Percentiles rank a stretch among this genome's conserved stretches.
These are phyloP conservation scores for Candolleomyces efflorescens DNA, from an alignment of 768 basidiomycete genomes.

Conservation along the genomic window DNA sequence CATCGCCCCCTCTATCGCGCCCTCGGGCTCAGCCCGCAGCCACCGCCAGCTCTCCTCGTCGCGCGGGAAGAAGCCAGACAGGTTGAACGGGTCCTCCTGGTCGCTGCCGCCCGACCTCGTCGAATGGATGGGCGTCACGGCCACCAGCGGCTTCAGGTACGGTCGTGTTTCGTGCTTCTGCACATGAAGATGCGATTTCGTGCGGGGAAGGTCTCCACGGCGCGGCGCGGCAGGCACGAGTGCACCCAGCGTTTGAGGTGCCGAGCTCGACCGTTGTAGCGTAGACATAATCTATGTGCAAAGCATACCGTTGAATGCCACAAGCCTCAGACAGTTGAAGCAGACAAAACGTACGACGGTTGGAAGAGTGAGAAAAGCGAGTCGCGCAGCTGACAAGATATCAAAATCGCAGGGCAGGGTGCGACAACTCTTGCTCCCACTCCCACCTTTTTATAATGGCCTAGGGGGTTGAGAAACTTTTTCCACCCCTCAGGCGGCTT, in stretches of 20 bases:
- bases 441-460: not conserved
- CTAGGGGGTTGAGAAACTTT: not conserved
- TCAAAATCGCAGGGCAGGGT: too few species aligned
- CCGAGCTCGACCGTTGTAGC: conserved; percentile 23
- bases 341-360: not conserved
- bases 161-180: conserved; percentile 7
- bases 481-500: not conserved
- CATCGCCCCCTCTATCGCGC: too few species aligned
- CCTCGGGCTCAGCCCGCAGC: conserved; percentile 29
- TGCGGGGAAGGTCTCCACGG: conserved; percentile 11
- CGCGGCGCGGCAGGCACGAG: conserved; percentile 2
- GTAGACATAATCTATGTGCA: not conserved
- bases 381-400: not conserved
- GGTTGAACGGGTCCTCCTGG: conserved; percentile 43
- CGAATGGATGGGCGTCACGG: not conserved
- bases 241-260: conserved; percentile 21
- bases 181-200: conserved; percentile 19
- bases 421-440: not conserved
- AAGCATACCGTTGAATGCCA: not conserved
- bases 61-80: conserved; percentile 45
- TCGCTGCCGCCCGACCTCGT: conserved; percentile 16
- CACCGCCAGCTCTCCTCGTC: conserved; percentile 36
- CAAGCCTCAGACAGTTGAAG: not conserved
- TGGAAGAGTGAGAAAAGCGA: too few species aligned
- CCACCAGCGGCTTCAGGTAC: conserved; percentile 8